Percentiles rank a stretch among this genome's conserved stretches.
Evolutionary conservation across 192 early-diverging fungal species (phyloP).

Genomic region (Cetraspora pellucida): DNA sequence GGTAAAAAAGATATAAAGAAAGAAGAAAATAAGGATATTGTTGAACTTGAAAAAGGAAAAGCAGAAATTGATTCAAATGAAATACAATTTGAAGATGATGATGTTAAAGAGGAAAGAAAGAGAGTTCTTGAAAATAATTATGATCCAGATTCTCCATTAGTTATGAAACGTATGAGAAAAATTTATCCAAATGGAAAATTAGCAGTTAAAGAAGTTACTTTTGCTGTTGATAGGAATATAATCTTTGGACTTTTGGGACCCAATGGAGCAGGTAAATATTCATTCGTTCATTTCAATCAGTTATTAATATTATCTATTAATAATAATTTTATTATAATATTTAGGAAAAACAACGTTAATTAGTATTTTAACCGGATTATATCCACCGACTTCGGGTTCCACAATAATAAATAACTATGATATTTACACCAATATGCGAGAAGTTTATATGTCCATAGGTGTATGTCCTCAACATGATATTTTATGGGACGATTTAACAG

Average conservation of each 20-base stretch:
- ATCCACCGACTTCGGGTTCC: conserved; percentile 55
- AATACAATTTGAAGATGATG: conserved; percentile 60
- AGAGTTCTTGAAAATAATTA: conserved; percentile 51
- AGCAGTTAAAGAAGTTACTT: conserved; percentile 68
- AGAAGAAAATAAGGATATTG: neutral
- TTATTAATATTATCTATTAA: neutral
- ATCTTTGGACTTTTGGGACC: conserved; percentile 73
- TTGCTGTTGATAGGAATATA: conserved; percentile 60
- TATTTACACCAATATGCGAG: conserved; percentile 51
- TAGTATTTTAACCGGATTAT: conserved; percentile 70
- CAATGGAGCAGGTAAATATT: conserved; percentile 61
- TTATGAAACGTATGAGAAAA: conserved; percentile 61
- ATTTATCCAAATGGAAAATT: conserved; percentile 61
- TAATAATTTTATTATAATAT: neutral
- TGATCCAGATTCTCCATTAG: conserved; percentile 49
- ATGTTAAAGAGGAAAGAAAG: conserved; percentile 63
- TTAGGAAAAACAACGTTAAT: conserved; percentile 67
- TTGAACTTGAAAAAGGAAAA: conserved; percentile 33
- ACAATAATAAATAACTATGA: conserved; percentile 62
- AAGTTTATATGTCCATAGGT: conserved; percentile 66
- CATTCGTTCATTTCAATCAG: no score
- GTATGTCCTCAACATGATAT: conserved; percentile 77
- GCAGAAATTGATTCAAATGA: conserved; percentile 46
- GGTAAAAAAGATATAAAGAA: conserved; percentile 1
- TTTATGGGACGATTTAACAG: conserved; percentile 70